Percentiles rank a stretch among this genome's conserved stretches.
Conservation (phyloP, 2,329 filamentous ascomycete genomes). For the Colletotrichum magnum region DNA sequence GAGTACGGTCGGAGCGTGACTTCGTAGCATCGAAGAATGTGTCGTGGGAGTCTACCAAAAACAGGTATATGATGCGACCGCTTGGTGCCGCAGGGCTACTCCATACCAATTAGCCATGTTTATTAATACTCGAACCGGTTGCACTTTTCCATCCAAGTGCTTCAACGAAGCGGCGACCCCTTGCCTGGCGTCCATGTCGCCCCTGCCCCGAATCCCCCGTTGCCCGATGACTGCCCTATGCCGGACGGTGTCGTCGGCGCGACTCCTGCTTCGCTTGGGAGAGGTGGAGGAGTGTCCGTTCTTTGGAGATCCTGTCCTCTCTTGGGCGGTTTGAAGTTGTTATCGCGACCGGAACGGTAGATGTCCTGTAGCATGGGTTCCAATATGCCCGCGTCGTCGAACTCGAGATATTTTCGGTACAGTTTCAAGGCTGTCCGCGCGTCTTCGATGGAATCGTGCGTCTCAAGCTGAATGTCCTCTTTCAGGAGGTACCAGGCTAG, state of each 20-base stretch:
- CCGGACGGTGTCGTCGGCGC: slow-evolving; percentile 62
- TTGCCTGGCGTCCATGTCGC: slow-evolving; percentile 63
- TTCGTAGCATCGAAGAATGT: too few relatives aligned
- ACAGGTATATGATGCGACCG: too few relatives aligned
- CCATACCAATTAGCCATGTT: neutral
- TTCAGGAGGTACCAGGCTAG: slow-evolving; percentile 92
- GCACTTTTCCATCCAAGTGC: neutral
- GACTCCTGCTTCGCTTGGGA: slow-evolving; percentile 53
- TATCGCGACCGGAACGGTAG: slow-evolving; percentile 69
- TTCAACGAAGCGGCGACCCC: slow-evolving; percentile 42
- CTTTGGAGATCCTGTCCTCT: slow-evolving; percentile 61
- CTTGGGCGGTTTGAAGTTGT: slow-evolving; percentile 66
- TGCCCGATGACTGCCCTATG: slow-evolving; percentile 51
- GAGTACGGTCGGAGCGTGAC: too few relatives aligned
- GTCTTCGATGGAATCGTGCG: slow-evolving; percentile 96
- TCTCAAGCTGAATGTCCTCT: slow-evolving; percentile 93
- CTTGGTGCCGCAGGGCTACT: too few relatives aligned
- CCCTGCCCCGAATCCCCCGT: slow-evolving; percentile 54
- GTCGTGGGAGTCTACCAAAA: too few relatives aligned
- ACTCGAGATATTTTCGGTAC: slow-evolving; percentile 92
- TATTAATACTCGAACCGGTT: neutral
- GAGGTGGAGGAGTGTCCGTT: slow-evolving; percentile 67
- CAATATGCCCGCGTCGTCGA: slow-evolving; percentile 85
- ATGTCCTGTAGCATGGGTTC: slow-evolving; percentile 90
- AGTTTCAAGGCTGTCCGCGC: slow-evolving; percentile 90